These are phyloP conservation scores for Zygosaccharomyces siamensis DNA, from an alignment of 805 yeast species.

Conservation along the genomic window DNA sequence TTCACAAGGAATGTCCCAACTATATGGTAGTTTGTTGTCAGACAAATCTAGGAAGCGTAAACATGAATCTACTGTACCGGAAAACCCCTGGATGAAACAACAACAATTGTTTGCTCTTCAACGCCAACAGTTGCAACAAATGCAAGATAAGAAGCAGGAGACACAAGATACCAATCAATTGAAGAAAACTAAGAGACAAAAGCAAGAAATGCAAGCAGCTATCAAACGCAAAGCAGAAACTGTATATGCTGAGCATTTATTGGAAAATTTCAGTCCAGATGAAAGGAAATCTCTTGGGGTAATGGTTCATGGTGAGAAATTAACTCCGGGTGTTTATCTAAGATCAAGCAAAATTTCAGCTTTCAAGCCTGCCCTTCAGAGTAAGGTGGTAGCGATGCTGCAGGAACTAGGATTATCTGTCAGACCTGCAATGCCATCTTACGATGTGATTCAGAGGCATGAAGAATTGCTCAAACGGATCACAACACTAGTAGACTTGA, in stretches of 20 bases:
- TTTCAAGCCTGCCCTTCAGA: slow-evolving; percentile 70
- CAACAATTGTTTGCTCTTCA: slow-evolving; percentile 40
- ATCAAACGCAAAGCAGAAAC: slow-evolving; percentile 31
- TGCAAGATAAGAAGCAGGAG: slow-evolving; percentile 17
- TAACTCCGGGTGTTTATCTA: slow-evolving; percentile 72
- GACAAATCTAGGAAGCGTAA: slow-evolving; percentile 56
- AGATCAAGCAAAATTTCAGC: slow-evolving; percentile 76
- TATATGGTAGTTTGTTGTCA: slow-evolving; percentile 72
- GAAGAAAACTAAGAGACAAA: slow-evolving; percentile 31
- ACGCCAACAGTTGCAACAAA: slow-evolving; percentile 32
- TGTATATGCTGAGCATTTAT: slow-evolving; percentile 33
- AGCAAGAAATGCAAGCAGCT: slow-evolving; percentile 30
- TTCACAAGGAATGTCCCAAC: slow-evolving; percentile 84
- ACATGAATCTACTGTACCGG: slow-evolving; percentile 38
- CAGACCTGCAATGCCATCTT: slow-evolving; percentile 85
- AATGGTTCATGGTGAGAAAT: slow-evolving; percentile 65
- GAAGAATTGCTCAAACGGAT: slow-evolving; percentile 70
- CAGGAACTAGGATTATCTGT: slow-evolving; percentile 77
- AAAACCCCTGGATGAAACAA: slow-evolving; percentile 42
- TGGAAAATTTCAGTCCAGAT: slow-evolving; percentile 51
- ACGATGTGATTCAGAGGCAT: slow-evolving; percentile 66
- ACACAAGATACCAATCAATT: slow-evolving; percentile 15
- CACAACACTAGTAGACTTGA: slow-evolving; percentile 70
- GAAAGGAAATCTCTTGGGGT: slow-evolving; percentile 86
- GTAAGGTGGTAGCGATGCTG: slow-evolving; percentile 53